Evolutionary conservation across 345 rosid species (phyloP).

Genomic region (Turnera subulata): DNA sequence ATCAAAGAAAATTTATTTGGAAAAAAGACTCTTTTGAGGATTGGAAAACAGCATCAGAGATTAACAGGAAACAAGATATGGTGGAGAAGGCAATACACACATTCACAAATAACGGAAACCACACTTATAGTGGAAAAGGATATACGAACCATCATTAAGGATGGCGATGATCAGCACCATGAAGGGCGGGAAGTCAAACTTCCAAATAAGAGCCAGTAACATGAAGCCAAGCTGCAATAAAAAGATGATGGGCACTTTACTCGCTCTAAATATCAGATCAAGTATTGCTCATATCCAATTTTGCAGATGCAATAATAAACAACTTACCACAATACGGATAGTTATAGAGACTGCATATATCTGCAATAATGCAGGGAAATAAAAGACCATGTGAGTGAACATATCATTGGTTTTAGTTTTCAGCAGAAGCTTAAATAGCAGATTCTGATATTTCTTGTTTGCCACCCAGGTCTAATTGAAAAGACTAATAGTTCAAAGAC

Average conservation of each 20-base stretch:
- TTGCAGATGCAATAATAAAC: neutral
- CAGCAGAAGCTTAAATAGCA: too few relatives aligned
- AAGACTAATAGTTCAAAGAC: too few relatives aligned
- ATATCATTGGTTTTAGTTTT: too few relatives aligned
- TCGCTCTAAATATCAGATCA: too few relatives aligned
- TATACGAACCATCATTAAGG: conserved; percentile 41
- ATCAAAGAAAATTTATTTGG: neutral
- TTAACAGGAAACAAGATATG: neutral
- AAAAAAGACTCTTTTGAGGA: neutral
- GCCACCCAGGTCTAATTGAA: too few relatives aligned
- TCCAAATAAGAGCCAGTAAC: conserved; percentile 63
- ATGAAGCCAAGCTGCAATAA: conserved; percentile 52
- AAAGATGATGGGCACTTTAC: neutral
- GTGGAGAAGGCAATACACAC: neutral
- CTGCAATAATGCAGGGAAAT: conserved; percentile 28
- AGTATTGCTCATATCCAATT: neutral
- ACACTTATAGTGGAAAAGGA: neutral
- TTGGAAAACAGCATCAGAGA: neutral
- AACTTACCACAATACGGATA: conserved; percentile 75
- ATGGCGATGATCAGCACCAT: conserved; percentile 63
- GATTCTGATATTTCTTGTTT: too few relatives aligned
- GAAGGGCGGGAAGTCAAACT: conserved; percentile 66
- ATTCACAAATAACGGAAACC: neutral
- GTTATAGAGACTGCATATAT: conserved; percentile 89
- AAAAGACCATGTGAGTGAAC: conserved; percentile 7